Evolutionary conservation across 23 red algal species (phyloP), one percentile per base, ranked within the genome.

Genomic region (Agarophyton chilense): DNA sequence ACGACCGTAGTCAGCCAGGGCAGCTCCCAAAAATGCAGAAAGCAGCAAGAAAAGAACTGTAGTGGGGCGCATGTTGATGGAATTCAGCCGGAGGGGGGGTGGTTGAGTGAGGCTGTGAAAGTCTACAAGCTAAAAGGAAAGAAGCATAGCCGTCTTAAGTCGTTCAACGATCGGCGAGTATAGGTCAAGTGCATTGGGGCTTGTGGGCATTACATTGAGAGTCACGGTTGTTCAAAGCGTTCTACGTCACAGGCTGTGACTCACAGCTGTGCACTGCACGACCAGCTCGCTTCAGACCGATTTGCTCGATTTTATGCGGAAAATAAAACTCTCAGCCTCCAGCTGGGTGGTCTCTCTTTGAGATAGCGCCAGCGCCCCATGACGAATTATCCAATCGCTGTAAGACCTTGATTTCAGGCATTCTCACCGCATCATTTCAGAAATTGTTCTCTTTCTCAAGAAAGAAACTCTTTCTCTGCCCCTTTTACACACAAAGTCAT

Each of bases 1-100:
- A 56, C 28, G 82, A 57, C 77, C 86, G 54, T 78, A 81, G 45
- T 72, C 35, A 16, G 71, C 70, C 18, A 60, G 73, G 28, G 40
- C 74, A 14, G 56, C 4, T 7, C 50, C 47, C 25, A 46, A 38
- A 8, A 74, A 63, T 41, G 51, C 54, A 31, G 42, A 46, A 56
- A 74, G 52, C 45, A 57, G 26, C 28, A 56, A 72, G 12, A 86
- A 86, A 34, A 68, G 60, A 0, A 40, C 12, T 13, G 39, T 7
- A 25, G 33, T 45, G 82, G 31, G 82, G 32, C 47, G 57, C 63
- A 46, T 43, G 34, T 58, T 43, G 60, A 42, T 21, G 40, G 79
- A 36, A 65, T 65, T 65, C 9, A 18, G 60, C 31, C 31, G 31
- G 60, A 36, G n/a, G 60, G 22, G 1, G 31, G 32, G 17, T 18